Percentiles rank a stretch among this genome's conserved stretches.
Evolutionary conservation across 805 yeast species (phyloP).

Genomic region (Lipomyces lipofer): DNA sequence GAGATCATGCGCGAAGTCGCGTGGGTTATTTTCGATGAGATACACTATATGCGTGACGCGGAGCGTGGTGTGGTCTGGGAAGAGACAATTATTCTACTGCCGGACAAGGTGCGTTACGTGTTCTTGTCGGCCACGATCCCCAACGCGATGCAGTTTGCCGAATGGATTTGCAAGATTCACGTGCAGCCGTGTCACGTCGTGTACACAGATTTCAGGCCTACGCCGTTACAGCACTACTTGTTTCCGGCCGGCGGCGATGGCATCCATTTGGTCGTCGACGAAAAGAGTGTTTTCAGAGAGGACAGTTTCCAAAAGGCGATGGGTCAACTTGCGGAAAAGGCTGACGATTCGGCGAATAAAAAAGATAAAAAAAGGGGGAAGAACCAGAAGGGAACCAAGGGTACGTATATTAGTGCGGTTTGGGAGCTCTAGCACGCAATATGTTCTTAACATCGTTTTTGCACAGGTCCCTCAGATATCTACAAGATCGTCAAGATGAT

Average conservation of each 20-base stretch:
- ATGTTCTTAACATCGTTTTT: not conserved
- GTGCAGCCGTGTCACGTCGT: constrained; percentile 98
- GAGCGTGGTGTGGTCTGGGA: constrained; percentile 99
- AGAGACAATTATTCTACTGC: constrained; percentile 91
- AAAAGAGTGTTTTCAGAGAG: constrained; percentile 92
- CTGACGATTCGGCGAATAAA: constrained; percentile 52
- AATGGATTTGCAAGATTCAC: constrained; percentile 96
- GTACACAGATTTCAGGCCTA: constrained; percentile 97
- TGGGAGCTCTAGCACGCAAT: not conserved
- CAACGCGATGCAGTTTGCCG: constrained; percentile 55
- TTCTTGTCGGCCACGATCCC: constrained; percentile 58
- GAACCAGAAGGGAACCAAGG: constrained; percentile 82
- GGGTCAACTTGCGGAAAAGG: constrained; percentile 90
- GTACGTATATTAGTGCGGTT: constrained; percentile 48
- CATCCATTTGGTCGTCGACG: constrained; percentile 95
- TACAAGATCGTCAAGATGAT: constrained; percentile 93
- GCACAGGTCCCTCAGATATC: constrained; percentile 58
- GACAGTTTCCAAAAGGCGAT: constrained; percentile 98
- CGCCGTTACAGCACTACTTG: constrained; percentile 94
- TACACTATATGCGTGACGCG: constrained; percentile 97
- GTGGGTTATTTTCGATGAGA: constrained; percentile 98
- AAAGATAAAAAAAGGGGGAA: constrained; percentile 74
- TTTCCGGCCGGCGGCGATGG: constrained; percentile 99
- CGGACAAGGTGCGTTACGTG: constrained; percentile 87
- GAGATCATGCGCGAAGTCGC: constrained; percentile 99